Base-by-base conservation (phyloP, 192 early-diverging fungal species). In the Linnemannia elongata region DNA sequence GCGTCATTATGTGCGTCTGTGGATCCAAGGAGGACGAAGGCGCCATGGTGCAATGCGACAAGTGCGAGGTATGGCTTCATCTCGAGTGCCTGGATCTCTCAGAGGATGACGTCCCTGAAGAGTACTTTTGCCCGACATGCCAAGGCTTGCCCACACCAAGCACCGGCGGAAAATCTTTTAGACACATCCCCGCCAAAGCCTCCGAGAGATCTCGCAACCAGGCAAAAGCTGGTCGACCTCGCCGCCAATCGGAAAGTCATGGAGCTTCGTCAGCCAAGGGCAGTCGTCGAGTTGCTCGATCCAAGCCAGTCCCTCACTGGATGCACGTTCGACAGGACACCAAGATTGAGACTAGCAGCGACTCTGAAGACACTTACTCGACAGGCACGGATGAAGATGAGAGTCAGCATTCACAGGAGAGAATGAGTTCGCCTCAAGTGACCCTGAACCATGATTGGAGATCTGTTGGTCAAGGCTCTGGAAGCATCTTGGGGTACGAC, bases 31-130 rank as follows among this genome's bases (percentile, higher is more conserved):
- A 90, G 63, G 90, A 91, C 18, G 81, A 84, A 22, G 91, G 91
- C 6, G 74, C 91, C 13, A 95, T 96, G 94, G 92, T 96, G 18
- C 95, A 96, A 86, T 96, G 95, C 79, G 94, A 95, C 85, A 88
- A 92, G 69, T 96, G 95, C 70, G 81, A 91, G 52, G 77, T 89
- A 35, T 96, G 95, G 95, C 91, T 96, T 54, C 95, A 96, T 88
- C 88, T 94, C 33, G 92, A 92, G 27, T 96, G 95, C 75, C 88
- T 96, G 45, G 91, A 88, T 15, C 87, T 95, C 24, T 87, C 91
- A 38, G 90, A 92, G 69, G 83, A 93, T 36, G 89, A 88, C 15
- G 81, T 96, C 1, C 91, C 91, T 2, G 89, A 91, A 10, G 92
- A 93, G 54, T 96, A 91, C 83, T 93, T 90, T 71, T 96, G 95